These are phyloP conservation scores for Castanospermum australe DNA, from an alignment of 306 rosid species.

Conservation along the genomic window DNA sequence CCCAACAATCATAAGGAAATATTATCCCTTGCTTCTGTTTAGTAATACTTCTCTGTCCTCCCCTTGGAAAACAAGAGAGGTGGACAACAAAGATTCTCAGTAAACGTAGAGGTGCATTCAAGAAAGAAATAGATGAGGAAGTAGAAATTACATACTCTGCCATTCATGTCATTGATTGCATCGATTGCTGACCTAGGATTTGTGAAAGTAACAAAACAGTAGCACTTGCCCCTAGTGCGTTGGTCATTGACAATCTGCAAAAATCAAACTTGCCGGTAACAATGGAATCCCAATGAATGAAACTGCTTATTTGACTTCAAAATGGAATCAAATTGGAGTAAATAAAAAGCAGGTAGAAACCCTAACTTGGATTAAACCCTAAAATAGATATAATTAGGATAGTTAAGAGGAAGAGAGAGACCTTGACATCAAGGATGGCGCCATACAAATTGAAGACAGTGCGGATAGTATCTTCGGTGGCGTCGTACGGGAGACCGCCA, in stretches of 20 bases:
- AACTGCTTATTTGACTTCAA: neutral
- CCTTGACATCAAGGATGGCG: slow-evolving; percentile 83
- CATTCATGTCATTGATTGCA: slow-evolving; percentile 91
- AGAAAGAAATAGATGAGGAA: neutral
- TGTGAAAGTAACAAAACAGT: slow-evolving; percentile 85
- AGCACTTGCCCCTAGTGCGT: slow-evolving; percentile 79
- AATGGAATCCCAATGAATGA: neutral
- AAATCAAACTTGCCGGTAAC: neutral
- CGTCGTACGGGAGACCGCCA: slow-evolving; percentile 83
- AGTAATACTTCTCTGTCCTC: neutral
- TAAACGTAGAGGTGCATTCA: neutral
- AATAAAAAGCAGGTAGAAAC: neutral
- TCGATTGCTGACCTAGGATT: slow-evolving; percentile 84
- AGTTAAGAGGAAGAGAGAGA: neutral
- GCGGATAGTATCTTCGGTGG: slow-evolving; percentile 66
- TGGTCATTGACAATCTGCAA: slow-evolving; percentile 84
- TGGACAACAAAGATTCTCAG: neutral
- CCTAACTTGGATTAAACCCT: slow-evolving; percentile 3
- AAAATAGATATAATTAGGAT: neutral
- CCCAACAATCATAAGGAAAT: slow-evolving; percentile 3
- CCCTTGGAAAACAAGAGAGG: neutral
- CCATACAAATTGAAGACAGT: slow-evolving; percentile 79
- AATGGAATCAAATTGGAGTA: slow-evolving; percentile 1
- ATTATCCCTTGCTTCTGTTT: neutral
- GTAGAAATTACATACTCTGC: slow-evolving; percentile 61